Evolutionary conservation across 1,284 basidiomycete species (phyloP), one percentile per base, ranked within the genome.

Genomic region (Pseudozyma thailandica): DNA sequence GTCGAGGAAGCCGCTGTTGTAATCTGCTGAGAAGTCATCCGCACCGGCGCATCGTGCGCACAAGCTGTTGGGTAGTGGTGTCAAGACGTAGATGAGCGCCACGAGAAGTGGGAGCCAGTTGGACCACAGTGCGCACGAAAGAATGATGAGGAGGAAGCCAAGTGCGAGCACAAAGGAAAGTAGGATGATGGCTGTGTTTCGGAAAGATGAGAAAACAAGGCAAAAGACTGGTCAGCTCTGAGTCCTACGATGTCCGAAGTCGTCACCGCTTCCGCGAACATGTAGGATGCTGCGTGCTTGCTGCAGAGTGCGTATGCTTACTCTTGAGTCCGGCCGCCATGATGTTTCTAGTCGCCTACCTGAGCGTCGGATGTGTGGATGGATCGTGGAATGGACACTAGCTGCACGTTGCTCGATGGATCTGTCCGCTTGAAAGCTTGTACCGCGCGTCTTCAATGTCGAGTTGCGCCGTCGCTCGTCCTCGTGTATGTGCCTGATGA

Each of bases 51-150:
- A 86, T 58, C 86, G 79, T 18, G 84, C 82, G 71, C 85, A 87
- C 42, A 98, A 83, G 21, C 92, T 91, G 83, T 99, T 98, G 6
- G 96, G 96, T 21, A 98, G 86, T 18, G 96, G 96, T 2, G 96
- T 96, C 70, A 97, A 86, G 35, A 97, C 92, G 82, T 98, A 99
- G 28, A 91, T 94, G 72, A 97, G 85, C 3, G 96, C 95, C 74
- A 98, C 95, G 72, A 98, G 88, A 48, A 98, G 86, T 43, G 96
- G 96, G 15, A 98, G 86, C 96, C 96, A 99, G 84, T 99, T 98
- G 31, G 89, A 85, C 90, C 91, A 98, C 35, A 98, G 86, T 23
- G 96, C 95, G 83, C 96, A 98, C 1, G 93, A 94, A 27, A 99
- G 90, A 84, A 99, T 99, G 82, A 98, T 92, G 80, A 98, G 89